These are phyloP conservation scores for Cercophora sp. DNA, from an alignment of 495 filamentous ascomycete species.

Conservation along the genomic window DNA sequence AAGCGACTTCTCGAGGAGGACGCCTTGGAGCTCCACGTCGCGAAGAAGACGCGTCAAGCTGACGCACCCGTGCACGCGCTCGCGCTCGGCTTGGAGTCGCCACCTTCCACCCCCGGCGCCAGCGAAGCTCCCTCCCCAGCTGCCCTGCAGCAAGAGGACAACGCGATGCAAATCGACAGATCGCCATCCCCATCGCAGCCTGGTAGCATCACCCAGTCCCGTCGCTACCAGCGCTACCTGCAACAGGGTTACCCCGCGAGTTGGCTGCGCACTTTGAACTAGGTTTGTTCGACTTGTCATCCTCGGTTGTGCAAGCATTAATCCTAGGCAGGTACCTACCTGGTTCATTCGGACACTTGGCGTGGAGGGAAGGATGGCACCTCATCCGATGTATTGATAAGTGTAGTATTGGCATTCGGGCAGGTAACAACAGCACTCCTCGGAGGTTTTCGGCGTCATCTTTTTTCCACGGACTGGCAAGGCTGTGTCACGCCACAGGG, in stretches of 20 bases:
- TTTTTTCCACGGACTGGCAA: no score
- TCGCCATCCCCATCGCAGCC: not conserved
- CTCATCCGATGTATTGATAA: no score
- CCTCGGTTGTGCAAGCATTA: no score
- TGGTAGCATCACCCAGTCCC: slow-evolving; percentile 1
- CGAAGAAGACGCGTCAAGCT: slow-evolving; percentile 5
- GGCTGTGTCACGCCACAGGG: no score
- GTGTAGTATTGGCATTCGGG: no score
- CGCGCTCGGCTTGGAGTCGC: not conserved
- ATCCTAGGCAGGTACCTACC: no score
- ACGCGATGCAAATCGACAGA: not conserved
- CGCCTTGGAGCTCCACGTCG: not conserved
- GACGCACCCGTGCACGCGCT: not conserved
- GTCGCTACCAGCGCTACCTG: slow-evolving; percentile 3
- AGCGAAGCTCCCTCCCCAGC: not conserved
- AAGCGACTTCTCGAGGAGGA: slow-evolving; percentile 5
- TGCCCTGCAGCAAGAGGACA: not conserved
- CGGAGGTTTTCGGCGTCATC: no score
- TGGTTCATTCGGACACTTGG: no score
- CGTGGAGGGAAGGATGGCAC: no score
- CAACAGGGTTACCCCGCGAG: not conserved
- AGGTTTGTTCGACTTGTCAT: no score
- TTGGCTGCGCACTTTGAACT: not conserved
- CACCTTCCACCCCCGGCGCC: not conserved
- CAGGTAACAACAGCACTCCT: no score